Conservation (phyloP, 768 basidiomycete species). For the Coprinopsis strossmayeri region DNA sequence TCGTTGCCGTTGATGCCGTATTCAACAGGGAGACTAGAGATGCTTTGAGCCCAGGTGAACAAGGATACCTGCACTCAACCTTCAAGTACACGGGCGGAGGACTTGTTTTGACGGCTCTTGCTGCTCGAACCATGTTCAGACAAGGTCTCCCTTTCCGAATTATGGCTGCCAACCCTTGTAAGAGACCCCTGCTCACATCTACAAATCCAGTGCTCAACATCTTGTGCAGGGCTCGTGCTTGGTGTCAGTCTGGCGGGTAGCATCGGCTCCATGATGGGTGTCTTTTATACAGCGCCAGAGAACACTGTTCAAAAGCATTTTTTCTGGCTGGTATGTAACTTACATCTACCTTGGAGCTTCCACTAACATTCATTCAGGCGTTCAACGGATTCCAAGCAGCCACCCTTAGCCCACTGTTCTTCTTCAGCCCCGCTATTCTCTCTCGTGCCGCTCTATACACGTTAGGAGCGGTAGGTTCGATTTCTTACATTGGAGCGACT, state of each 20-base stretch:
- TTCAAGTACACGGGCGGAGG: slow-evolving; percentile 85
- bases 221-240: slow-evolving; percentile 63
- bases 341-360: not conserved
- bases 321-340: slow-evolving; percentile 62
- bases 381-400: slow-evolving; percentile 87
- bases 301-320: slow-evolving; percentile 70
- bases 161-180: slow-evolving; percentile 82
- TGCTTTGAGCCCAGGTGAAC: slow-evolving; percentile 53
- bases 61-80: slow-evolving; percentile 63
- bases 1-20: slow-evolving; percentile 54
- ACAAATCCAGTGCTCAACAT: not conserved
- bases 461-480: slow-evolving; percentile 75
- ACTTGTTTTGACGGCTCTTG: slow-evolving; percentile 65
- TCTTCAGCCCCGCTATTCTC: slow-evolving; percentile 78
- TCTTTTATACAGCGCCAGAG: slow-evolving; percentile 73
- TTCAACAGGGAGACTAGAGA: slow-evolving; percentile 80
- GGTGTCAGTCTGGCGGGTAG: slow-evolving; percentile 74
- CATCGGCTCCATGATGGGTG: slow-evolving; percentile 84
- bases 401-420: slow-evolving; percentile 84
- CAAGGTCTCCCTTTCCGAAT: slow-evolving; percentile 63
- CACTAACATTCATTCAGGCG: slow-evolving; percentile 34
- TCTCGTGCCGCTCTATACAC: slow-evolving; percentile 88
- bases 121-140: slow-evolving; percentile 73
- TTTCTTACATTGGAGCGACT: slow-evolving; percentile 85
- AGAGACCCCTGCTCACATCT: slow-evolving; percentile 15